phyloP scores from a whole-genome alignment of 257 asterid genomes.

The Plantago major region DNA sequence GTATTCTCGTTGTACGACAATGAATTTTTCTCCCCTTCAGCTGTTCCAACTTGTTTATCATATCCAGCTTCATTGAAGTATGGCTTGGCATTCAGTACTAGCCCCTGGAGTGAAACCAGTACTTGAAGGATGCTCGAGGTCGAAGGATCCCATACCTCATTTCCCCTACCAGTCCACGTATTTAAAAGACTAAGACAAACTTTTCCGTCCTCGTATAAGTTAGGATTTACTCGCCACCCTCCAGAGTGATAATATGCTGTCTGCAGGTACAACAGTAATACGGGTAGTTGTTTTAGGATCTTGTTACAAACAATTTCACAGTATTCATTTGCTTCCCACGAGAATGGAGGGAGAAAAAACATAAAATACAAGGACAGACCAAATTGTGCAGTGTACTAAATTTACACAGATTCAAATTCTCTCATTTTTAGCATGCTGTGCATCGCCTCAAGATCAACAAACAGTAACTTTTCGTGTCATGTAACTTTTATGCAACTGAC shows the following conservation, averaged over 20 bases:
- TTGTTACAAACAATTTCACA: conserved; percentile 4
- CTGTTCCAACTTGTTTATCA: conserved; percentile 96
- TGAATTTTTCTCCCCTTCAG: conserved; percentile 98
- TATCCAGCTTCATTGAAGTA: conserved; percentile 98
- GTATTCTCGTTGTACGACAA: conserved; percentile 95
- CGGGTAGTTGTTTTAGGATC: conserved; percentile 10
- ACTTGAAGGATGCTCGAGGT: conserved; percentile 98
- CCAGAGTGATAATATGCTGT: conserved; percentile 96
- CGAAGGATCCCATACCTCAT: conserved; percentile 95
- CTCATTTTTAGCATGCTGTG: background rate
- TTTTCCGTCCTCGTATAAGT: conserved; percentile 97
- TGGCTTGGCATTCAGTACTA: conserved; percentile 87
- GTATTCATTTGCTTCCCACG: background rate
- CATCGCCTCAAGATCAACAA: background rate
- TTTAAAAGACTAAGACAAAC: conserved; percentile 97
- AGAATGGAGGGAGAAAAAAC: background rate
- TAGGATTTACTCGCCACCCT: conserved; percentile 99
- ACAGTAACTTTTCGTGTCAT: background rate
- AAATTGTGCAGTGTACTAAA: background rate
- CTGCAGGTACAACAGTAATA: conserved; percentile 33
- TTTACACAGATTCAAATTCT: background rate
- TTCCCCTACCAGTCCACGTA: conserved; percentile 99
- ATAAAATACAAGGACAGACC: too few relatives aligned
- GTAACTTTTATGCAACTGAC: background rate
- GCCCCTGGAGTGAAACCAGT: conserved; percentile 96